These are phyloP conservation scores for Suillus decipiens DNA, from an alignment of 768 basidiomycete genomes.

Conservation along the genomic window DNA sequence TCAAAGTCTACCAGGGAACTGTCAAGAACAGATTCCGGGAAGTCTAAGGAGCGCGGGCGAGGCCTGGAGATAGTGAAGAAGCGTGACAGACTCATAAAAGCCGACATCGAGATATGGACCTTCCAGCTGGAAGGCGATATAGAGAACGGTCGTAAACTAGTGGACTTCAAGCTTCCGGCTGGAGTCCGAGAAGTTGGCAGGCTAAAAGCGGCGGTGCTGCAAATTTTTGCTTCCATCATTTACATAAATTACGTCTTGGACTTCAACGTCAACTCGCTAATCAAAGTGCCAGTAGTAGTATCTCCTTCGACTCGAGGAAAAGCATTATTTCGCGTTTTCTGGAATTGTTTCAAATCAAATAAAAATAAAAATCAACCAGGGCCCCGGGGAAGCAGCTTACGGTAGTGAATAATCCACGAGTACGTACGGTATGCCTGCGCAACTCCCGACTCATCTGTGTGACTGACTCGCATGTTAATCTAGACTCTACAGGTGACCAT, in stretches of 20 bases:
- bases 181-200: neutral
- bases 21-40: neutral
- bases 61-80: neutral
- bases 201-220: neutral
- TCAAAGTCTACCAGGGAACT: neutral
- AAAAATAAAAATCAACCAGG: neutral
- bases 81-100: neutral
- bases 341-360: neutral
- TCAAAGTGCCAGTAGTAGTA: too few relatives aligned
- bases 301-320: neutral
- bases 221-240: neutral
- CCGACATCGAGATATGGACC: neutral
- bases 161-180: neutral
- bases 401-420: too few relatives aligned
- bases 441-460: neutral
- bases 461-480: neutral
- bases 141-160: too few relatives aligned
- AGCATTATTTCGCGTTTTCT: neutral
- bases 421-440: too few relatives aligned
- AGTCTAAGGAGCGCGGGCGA: neutral
- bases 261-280: neutral
- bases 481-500: neutral
- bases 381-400: too few relatives aligned
- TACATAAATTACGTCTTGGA: constrained; percentile 2
- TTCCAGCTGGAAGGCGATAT: neutral